Conservation (phyloP, 2,329 filamentous ascomycete genomes). For the Penicillium sp. region DNA sequence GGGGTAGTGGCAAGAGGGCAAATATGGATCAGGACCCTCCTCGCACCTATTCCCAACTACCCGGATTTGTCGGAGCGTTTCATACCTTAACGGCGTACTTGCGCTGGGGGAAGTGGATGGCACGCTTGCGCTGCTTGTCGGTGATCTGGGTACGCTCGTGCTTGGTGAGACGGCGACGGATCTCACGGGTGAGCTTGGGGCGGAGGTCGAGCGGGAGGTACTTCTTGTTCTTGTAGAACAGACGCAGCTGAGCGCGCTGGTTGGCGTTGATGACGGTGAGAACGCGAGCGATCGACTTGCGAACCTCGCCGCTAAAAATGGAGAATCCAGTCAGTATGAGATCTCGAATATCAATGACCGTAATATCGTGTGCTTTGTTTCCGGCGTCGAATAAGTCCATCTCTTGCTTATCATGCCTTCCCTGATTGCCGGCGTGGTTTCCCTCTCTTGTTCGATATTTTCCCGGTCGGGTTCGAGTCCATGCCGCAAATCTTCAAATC, state of each 20-base stretch:
- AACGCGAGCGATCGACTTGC: conserved; percentile 98
- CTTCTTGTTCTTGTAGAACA: conserved; percentile 99
- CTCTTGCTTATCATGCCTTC: not conserved
- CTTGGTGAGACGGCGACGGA: conserved; percentile 89
- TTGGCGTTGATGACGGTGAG: conserved; percentile 99
- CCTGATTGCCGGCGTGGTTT: not conserved
- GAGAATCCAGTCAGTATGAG: conserved; percentile 28
- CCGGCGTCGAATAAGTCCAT: not conserved
- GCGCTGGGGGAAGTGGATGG: conserved; percentile 94
- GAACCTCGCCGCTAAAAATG: conserved; percentile 79
- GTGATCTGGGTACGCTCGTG: conserved; percentile 81
- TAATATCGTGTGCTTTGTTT: not conserved
- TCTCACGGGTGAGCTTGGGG: conserved; percentile 95
- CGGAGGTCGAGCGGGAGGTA: conserved; percentile 98
- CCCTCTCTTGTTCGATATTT: conserved; percentile 1
- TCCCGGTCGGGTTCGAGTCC: conserved; percentile 3
- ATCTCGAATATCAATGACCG: conserved; percentile 4
- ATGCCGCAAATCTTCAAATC: conserved; percentile 15
- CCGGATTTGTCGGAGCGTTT: conserved; percentile 3
- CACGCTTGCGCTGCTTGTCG: conserved; percentile 95
- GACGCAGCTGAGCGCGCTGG: conserved; percentile 93
- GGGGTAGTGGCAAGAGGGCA: not conserved
- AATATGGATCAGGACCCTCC: not conserved
- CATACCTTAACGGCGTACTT: conserved; percentile 98
- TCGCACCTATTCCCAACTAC: not conserved